Evolutionary conservation across 2,329 filamentous ascomycete species (phyloP), one percentile per base, ranked within the genome.

Genomic region (Fusarium burgessii): DNA sequence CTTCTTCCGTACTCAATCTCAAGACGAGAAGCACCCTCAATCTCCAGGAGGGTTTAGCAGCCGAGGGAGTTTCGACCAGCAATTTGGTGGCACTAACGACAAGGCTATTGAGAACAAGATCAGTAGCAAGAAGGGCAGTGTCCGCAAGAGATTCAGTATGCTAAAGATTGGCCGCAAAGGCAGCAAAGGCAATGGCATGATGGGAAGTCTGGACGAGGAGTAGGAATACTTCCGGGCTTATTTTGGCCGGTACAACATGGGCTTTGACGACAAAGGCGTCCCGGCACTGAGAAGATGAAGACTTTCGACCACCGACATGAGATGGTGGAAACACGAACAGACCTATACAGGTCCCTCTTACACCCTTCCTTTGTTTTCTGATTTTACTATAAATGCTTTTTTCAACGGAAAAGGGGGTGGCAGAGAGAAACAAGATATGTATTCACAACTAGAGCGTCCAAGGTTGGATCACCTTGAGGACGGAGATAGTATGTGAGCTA

Each of bases 141-240:
- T 97, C 72, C 90, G 91, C 81, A 95, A 94, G 83, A 84, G 94
- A 76, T 85, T 97, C 72, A 96, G 93, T 78, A 84, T 94, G 75
- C 84, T 97, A 76, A 93, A 92, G 78, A 85, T 94, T 54, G 91
- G 92, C 33, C 91, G 90, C 79, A 93, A 92, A 82, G 84, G 83
- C 47, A 89, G 87, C 77, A 91, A 89, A 78, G 82, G 80, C 51
- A 84, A 80, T 66, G 84, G 80, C 32, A 77, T 82, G 66, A 88
- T 89, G 87, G 83, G 83, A 57, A 86, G 86, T 70, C 78, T 89
- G 68, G 84, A 88, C 58, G 87, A 89, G 77, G 87, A 89, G 79
- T 87, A 83, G 82, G 71, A 77, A 70, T 76, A 75, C 76, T 77
- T 79, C 67, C 77, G 74, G 73, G 70, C 74, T 66, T 76, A 78